Evolutionary conservation across 1,139 yeast genomes (phyloP).

Genomic region (Suhomyces guaymorum): DNA sequence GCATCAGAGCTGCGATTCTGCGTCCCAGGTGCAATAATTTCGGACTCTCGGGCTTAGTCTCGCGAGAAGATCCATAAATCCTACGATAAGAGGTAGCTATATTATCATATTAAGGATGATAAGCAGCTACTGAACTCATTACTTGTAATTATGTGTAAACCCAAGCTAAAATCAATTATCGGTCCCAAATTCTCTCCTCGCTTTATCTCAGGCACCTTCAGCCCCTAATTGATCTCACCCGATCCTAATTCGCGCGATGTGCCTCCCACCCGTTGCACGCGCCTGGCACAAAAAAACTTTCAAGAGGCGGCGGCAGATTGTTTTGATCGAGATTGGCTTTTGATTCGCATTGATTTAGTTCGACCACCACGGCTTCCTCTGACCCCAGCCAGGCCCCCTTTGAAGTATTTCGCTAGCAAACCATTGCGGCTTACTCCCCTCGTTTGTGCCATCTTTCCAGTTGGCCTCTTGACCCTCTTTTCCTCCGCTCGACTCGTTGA

Average conservation of each 20-base stretch:
- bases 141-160: too few species aligned
- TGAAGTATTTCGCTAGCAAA: too few species aligned
- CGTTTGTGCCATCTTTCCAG: background rate
- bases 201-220: background rate
- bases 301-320: conserved; percentile 13
- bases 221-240: background rate
- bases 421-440: too few species aligned
- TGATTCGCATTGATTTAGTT: conserved; percentile 6
- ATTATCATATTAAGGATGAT: too few species aligned
- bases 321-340: conserved; percentile 5
- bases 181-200: too few species aligned
- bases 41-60: too few species aligned
- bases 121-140: too few species aligned
- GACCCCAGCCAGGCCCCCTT: background rate
- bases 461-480: background rate
- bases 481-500: background rate
- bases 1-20: too few species aligned
- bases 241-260: background rate
- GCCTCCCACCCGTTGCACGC: conserved; percentile 5
- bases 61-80: too few species aligned
- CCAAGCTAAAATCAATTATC: too few species aligned
- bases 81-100: too few species aligned
- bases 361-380: conserved; percentile 1
- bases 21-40: too few species aligned
- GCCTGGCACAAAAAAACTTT: conserved; percentile 14